Percentiles rank a stretch among this genome's conserved stretches.
Conservation (phyloP, 495 filamentous ascomycete genomes). For the Aspergillus olivimuriae region DNA sequence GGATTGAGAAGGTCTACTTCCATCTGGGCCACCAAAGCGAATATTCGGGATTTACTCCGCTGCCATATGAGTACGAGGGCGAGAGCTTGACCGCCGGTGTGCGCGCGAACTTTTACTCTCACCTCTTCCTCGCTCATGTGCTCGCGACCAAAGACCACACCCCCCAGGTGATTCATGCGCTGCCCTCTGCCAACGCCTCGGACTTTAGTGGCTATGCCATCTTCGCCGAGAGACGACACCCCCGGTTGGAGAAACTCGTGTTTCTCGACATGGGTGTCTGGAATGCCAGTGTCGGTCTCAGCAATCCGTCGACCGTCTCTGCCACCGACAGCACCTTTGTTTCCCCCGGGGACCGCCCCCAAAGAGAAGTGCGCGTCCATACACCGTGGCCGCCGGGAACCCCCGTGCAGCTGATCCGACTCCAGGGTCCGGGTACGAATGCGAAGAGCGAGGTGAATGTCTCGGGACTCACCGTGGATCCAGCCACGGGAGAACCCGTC, state of each 20-base stretch:
- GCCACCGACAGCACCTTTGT: not conserved
- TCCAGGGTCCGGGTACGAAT: conserved; percentile 9
- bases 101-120: conserved; percentile 4
- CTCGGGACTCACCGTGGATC: conserved; percentile 1
- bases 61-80: conserved; percentile 2
- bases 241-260: conserved; percentile 3
- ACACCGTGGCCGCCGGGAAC: conserved; percentile 1
- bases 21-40: conserved; percentile 22
- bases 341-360: not conserved
- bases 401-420: not conserved
- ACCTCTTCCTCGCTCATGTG: conserved; percentile 7
- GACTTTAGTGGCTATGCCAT: conserved; percentile 6
- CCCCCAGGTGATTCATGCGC: not conserved
- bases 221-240: not conserved
- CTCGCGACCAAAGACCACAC: not conserved
- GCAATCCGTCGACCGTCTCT: conserved; percentile 4
- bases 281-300: not conserved
- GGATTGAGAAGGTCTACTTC: conserved; percentile 27
- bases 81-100: conserved; percentile 1
- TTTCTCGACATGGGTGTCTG: conserved; percentile 7
- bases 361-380: not conserved
- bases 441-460: conserved; percentile 6
- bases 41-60: conserved; percentile 6
- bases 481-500: not conserved
- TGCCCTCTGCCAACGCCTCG: not conserved